Base-by-base conservation (phyloP, 805 yeast species). In the Babjeviella inositovora region DNA sequence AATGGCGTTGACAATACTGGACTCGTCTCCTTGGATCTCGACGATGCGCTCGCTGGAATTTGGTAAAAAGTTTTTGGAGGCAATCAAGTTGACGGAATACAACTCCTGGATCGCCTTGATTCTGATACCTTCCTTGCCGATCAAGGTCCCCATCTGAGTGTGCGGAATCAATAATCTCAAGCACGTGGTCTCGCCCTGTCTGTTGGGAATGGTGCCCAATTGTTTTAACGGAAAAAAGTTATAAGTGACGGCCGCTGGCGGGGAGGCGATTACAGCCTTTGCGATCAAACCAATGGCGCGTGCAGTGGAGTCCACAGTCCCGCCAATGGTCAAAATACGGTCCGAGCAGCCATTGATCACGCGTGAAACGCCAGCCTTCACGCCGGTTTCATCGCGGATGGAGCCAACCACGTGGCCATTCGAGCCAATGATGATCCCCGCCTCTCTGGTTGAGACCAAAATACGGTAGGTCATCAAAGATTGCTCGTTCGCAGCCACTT, bases 401-500 rank as follows among this genome's bases (percentile, higher is more conserved):
- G 64, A 59, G 26, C 84, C 76, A 29, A 84, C 82, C 26, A 74
- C 74, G 23, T 62, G 57, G 21, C 95, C 95, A 32, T 68, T 75
- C 33, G 76, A 76, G 25, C 95, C 95, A 35, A 84, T 84, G 31
- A 84, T 68, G 30, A 82, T 77, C 10, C 94, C 94, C 8, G 93
- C 85, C 45, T 84, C 95, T 40, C 74, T 76, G 26, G 84, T 66
- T 3, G 90, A 70, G 11, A 84, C 76, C 14, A 84, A 57, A 1
- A 81, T 63, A 28, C 84, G 33, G 35, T 39, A 47, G 34, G 45
- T 53, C 26, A 54, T 50, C 21, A 49, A 40, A 5, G 57, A n/a
- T n/a, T n/a, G n/a, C n/a, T n/a, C n/a, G n/a, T n/a, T n/a, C n/a
- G n/a, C n/a, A n/a, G n/a, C n/a, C n/a, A n/a, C n/a, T n/a, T n/a